phyloP scores from a whole-genome alignment of 1,284 basidiomycete genomes.

The Schizophyllum amplum region DNA sequence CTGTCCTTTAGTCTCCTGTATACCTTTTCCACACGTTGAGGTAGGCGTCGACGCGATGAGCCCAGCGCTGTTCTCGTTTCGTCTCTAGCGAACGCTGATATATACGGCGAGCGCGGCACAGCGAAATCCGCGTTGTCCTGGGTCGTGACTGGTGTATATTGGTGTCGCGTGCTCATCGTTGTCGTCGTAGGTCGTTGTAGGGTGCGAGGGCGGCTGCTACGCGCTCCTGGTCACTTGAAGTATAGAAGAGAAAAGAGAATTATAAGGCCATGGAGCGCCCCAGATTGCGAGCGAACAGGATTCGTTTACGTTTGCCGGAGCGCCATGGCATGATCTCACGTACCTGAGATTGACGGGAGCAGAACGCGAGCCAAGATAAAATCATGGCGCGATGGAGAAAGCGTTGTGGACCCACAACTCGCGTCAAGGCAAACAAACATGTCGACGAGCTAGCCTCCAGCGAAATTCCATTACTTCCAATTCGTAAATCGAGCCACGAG shows the following conservation, averaged over 20 bases:
- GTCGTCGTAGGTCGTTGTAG: neutral
- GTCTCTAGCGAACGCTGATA: slow-evolving; percentile 1
- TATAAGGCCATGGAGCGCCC: neutral
- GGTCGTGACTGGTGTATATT: neutral
- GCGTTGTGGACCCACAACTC: neutral
- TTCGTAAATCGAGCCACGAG: neutral
- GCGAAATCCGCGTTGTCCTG: neutral
- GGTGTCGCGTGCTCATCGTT: neutral
- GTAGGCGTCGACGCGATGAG: neutral
- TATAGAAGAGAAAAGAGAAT: neutral
- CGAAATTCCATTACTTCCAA: no score
- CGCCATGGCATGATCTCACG: neutral
- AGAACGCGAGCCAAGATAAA: neutral
- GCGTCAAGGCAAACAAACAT: no score
- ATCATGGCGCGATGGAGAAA: neutral
- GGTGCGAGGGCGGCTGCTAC: neutral
- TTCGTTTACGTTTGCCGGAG: neutral
- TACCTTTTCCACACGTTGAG: neutral
- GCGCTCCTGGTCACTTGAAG: neutral
- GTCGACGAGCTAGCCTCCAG: no score
- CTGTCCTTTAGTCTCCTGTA: slow-evolving; percentile 2
- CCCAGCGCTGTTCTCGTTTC: slow-evolving; percentile 3
- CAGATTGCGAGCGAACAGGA: neutral
- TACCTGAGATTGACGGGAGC: neutral
- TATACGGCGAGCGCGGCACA: neutral